A percentile compares a stretch with the other conserved stretches of the same genome.
These are phyloP conservation scores for Cladosporium austrohemisphaericum DNA, from an alignment of 2,329 filamentous ascomycete species.

Conservation along the genomic window DNA sequence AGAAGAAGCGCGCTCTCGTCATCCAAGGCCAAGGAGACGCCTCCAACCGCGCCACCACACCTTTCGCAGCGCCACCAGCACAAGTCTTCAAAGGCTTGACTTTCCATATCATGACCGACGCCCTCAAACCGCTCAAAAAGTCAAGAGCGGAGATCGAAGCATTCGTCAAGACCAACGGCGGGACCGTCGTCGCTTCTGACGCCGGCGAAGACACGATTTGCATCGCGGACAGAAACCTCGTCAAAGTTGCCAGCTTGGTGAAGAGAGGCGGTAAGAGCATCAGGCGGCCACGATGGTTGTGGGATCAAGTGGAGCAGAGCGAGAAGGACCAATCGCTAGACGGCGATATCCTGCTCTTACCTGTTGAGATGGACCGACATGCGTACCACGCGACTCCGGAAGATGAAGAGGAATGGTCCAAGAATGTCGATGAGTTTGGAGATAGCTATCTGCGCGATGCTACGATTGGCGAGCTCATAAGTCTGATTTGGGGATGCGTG, in stretches of 20 bases:
- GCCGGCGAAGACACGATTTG: slow-evolving; percentile 63
- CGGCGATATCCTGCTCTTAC: slow-evolving; percentile 56
- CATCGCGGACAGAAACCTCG: slow-evolving; percentile 71
- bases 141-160: slow-evolving; percentile 75
- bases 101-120: slow-evolving; percentile 79
- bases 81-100: slow-evolving; percentile 70
- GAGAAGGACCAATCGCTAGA: slow-evolving; percentile 38
- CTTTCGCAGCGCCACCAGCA: slow-evolving; percentile 56
- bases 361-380: slow-evolving; percentile 66
- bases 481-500: slow-evolving; percentile 45
- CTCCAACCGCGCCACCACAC: slow-evolving; percentile 39
- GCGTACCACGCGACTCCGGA: slow-evolving; percentile 63
- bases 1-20: slow-evolving; percentile 64
- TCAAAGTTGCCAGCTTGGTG: slow-evolving; percentile 79
- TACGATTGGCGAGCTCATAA: slow-evolving; percentile 58
- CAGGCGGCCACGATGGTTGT: slow-evolving; percentile 74
- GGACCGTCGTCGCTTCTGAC: slow-evolving; percentile 71
- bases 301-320: slow-evolving; percentile 69
- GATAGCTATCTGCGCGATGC: slow-evolving; percentile 80
- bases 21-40: slow-evolving; percentile 68
- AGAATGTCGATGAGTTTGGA: slow-evolving; percentile 69
- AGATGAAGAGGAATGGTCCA: slow-evolving; percentile 47
- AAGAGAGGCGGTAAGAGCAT: slow-evolving; percentile 70
- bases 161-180: slow-evolving; percentile 79
- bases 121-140: slow-evolving; percentile 64